Evolutionary conservation across 352 stramenopile species (phyloP), one percentile per base, ranked within the genome.

Genomic region (Phytophthora sojae): DNA sequence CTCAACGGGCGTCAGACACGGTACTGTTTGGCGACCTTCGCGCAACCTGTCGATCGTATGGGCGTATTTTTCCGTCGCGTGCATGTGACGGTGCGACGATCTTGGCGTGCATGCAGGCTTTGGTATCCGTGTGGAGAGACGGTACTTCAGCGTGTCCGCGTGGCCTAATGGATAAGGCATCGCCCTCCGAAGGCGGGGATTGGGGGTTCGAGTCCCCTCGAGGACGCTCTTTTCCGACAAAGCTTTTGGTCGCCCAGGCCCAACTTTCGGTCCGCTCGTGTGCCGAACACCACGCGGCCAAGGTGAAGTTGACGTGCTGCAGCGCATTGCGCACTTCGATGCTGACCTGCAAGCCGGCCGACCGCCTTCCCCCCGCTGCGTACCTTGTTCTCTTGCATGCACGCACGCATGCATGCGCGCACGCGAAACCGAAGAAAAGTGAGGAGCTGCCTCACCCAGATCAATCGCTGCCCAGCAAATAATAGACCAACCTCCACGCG

Each of bases 131-230:
- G 15, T 21, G 0, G 14, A 17, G 39, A 6, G 14, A 47, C 11
- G 0, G 14, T 8, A 19, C 11, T 44, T 11, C 39, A 37, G 14
- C 11, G 12, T 65, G 69, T 72, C 69, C 69, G 69, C 69, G 68
- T 76, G 68, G 80, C 80, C 80, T 88, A 88, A 88, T 88, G 80
- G 80, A 88, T 88, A 88, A 88, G 81, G 81, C 81, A 83, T 89
- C 81, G 81, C 81, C 79, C 79, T 89, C 81, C 81, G 81, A 82
- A 89, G 81, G 81, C 81, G 81, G 81, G 73, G 79, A 89, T 81
- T 89, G 81, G 71, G 79, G 79, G 81, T 89, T 89, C 81, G 78
- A 89, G 81, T 86, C 80, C 80, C 80, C 71, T 86, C 81, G 80
- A 85, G 80, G 80, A 88, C 75, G 67, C 56, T 65, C 23, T 67